phyloP scores from a whole-genome alignment of 2,329 filamentous ascomycete genomes.

The Delphinella strobiligena region DNA sequence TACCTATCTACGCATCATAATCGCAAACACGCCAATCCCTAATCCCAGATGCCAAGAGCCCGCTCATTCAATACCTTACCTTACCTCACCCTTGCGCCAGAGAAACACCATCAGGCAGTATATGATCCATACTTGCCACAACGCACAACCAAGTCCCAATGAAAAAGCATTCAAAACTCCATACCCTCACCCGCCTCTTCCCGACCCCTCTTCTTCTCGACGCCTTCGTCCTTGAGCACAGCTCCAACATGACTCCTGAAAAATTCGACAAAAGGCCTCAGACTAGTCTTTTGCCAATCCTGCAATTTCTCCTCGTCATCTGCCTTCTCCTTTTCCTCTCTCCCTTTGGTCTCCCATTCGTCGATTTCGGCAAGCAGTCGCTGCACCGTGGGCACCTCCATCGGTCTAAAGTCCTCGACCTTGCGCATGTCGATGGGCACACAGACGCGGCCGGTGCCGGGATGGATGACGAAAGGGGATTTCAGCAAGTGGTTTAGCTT shows the following conservation, averaged over 20 bases:
- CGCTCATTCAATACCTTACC: too few relatives aligned
- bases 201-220: slow-evolving; percentile 38
- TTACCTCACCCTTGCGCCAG: too few relatives aligned
- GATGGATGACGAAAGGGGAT: slow-evolving; percentile 91
- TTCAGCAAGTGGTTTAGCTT: slow-evolving; percentile 98
- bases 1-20: too few relatives aligned
- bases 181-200: slow-evolving; percentile 43
- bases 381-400: slow-evolving; percentile 80
- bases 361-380: slow-evolving; percentile 77
- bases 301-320: slow-evolving; percentile 38
- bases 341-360: slow-evolving; percentile 48
- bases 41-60: too few relatives aligned
- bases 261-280: slow-evolving; percentile 85
- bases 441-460: slow-evolving; percentile 85
- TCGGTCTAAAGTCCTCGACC: slow-evolving; percentile 75
- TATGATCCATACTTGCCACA: too few relatives aligned
- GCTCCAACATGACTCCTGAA: slow-evolving; percentile 72
- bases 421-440: slow-evolving; percentile 74
- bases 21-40: too few relatives aligned
- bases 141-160: background rate
- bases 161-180: slow-evolving; percentile 44
- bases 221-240: slow-evolving; percentile 62
- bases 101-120: too few relatives aligned
- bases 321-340: slow-evolving; percentile 28
- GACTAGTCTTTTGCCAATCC: slow-evolving; percentile 94